Conservation (phyloP, 2,329 filamentous ascomycete genomes). For the Hypocrella siamensis region DNA sequence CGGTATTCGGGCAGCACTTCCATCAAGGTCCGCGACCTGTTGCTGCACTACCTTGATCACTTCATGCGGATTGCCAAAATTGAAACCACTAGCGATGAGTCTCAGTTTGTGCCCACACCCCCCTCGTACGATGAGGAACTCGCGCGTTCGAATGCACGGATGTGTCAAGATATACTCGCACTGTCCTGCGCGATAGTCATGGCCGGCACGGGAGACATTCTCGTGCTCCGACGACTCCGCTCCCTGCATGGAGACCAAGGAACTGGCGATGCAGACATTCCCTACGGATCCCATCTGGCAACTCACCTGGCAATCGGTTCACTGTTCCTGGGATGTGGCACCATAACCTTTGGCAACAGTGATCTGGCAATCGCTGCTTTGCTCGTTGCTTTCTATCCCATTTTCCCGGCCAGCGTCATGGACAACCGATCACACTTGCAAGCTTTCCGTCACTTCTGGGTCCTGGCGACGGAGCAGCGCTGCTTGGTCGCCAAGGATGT, state of each 20-base stretch:
- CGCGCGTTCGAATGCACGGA: slow-evolving; percentile 66
- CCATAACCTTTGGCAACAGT: slow-evolving; percentile 77
- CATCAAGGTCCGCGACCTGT: slow-evolving; percentile 56
- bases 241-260: slow-evolving; percentile 87
- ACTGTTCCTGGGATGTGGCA: slow-evolving; percentile 84
- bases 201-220: slow-evolving; percentile 85
- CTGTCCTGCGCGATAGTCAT: slow-evolving; percentile 77
- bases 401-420: slow-evolving; percentile 77
- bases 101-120: slow-evolving; percentile 11
- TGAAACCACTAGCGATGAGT: slow-evolving; percentile 17
- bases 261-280: slow-evolving; percentile 64
- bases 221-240: slow-evolving; percentile 70
- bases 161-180: slow-evolving; percentile 80
- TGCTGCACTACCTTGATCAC: slow-evolving; percentile 73
- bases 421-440: slow-evolving; percentile 93
- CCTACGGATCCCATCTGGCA: slow-evolving; percentile 88
- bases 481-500: slow-evolving; percentile 82
- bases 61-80: slow-evolving; percentile 65
- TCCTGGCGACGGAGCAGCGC: slow-evolving; percentile 75
- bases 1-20: slow-evolving; percentile 62
- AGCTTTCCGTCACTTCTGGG: slow-evolving; percentile 95
- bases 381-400: slow-evolving; percentile 82
- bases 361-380: slow-evolving; percentile 76
- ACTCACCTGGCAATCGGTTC: slow-evolving; percentile 83
- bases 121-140: slow-evolving; percentile 68